Evolutionary conservation across 169 alveolate species (phyloP), one percentile per base, ranked within the genome.

Genomic region (Plasmodium knowlesi): DNA sequence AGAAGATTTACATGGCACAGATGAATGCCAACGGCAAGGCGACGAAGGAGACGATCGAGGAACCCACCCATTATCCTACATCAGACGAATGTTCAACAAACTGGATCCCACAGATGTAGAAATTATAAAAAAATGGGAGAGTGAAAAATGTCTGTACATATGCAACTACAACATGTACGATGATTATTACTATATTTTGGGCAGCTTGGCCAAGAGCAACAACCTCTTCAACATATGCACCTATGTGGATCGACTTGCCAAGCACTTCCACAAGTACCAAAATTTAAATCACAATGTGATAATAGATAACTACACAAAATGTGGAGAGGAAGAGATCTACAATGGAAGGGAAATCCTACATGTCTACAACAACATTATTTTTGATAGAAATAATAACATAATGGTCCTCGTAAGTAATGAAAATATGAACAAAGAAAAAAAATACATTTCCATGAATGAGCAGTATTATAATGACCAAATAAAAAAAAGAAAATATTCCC

Each of bases 111-210:
- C 86, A 3, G 93, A 86, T 54, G 85, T 86, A 2, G 88, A 86
- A 50, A 86, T 86, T 5, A 86, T 86, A 12, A 86, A 86, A 54
- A 86, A 86, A 70, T 86, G 93, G 93, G 93, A 86, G 43, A 86
- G 80, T 19, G 93, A 86, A 76, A 86, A 86, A 19, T 86, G 93
- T 16, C 57, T 86, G 14, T 86, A 86, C 22, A 86, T 86, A 74
- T 86, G 93, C 16, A 86, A 86, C 81, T 86, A 86, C 19, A 86
- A 86, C 70, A 86, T 86, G 93, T 86, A 86, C 70, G 93, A 86
- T 30, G 93, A 86, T 86, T 86, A 86, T 30, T 86, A 86, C 71
- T 86, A 86, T 30, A 86, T 86, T 1, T 76, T 86, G 80, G 93
- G 93, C 30, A 86, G 93, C 80, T 8, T 86, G 37, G 93, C 93